Base-by-base conservation (phyloP, 768 basidiomycete species). In the Amanita muscaria region DNA sequence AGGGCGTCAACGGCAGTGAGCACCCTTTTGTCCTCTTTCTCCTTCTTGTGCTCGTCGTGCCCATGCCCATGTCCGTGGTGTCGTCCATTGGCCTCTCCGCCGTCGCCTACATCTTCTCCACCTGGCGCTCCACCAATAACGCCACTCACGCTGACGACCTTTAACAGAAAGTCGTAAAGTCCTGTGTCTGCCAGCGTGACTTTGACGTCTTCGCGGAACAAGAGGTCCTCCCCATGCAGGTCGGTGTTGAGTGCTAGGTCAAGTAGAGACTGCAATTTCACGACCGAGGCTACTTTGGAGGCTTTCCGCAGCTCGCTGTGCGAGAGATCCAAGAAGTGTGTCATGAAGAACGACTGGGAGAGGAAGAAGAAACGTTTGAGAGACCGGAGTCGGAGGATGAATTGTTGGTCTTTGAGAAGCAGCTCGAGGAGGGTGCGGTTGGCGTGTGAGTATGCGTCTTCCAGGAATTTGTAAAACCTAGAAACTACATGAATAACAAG, bases 291-390 rank as follows among this genome's bases (percentile, higher is more conserved):
- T 7, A 78, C 75, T 54, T 84, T 86, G 5, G 85, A 80, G 1
- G 84, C 74, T 61, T 96, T 97, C 39, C 81, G 77, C 7, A 98
- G 77, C 59, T 99, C 94, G 2, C 73, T 69, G 3, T 79, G 73
- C 1, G 94, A 79, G 7, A 91, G 78, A 58, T 99, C 94, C 35
- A 98, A 79, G 49, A 98, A 77, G 53, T 96, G 91, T 4, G 90
- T 94, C 41, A 99, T 78, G 68, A 93, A 96, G 35, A 86, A 92
- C 5, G 92, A 90, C 54, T 93, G 92, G 14, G 91, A 92, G 40
- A 99, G 75, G 78, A 99, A 98, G 70, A 98, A 99, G 65, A 86
- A 94, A 38, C 88, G 89, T 60, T 94, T 96, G 47, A 99, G 76
- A 9, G 92, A 94, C 40, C 86, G 82, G n/a, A 98, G 72, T 18